These are phyloP conservation scores for Cytospora paraplurivora DNA, from an alignment of 2,329 filamentous ascomycete genomes.

Conservation along the genomic window DNA sequence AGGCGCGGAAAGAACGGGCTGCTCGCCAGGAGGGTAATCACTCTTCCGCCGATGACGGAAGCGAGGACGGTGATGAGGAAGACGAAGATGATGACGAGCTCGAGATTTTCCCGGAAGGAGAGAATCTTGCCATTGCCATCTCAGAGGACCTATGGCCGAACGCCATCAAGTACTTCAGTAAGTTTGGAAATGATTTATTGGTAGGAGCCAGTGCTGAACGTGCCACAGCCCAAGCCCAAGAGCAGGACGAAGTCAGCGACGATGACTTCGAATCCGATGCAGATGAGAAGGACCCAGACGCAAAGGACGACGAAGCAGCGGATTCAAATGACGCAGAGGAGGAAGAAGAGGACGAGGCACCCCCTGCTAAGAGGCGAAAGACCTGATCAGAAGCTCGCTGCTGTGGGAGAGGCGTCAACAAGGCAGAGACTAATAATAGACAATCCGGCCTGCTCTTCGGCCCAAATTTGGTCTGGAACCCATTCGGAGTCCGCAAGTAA, in stretches of 20 bases:
- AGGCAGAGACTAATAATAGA: slow-evolving; percentile 24
- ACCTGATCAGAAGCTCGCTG: slow-evolving; percentile 32
- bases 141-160: slow-evolving; percentile 87
- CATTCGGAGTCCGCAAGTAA: neutral
- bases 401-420: neutral
- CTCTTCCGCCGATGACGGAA: slow-evolving; percentile 45
- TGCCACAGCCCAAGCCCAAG: slow-evolving; percentile 66
- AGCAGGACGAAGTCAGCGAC: slow-evolving; percentile 67
- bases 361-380: slow-evolving; percentile 47
- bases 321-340: slow-evolving; percentile 48
- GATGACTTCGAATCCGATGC: slow-evolving; percentile 68
- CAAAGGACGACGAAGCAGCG: slow-evolving; percentile 58
- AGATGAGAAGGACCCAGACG: slow-evolving; percentile 58
- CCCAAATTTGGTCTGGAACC: slow-evolving; percentile 11
- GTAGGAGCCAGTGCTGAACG: slow-evolving; percentile 39
- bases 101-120: slow-evolving; percentile 87
- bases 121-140: slow-evolving; percentile 77
- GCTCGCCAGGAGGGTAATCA: slow-evolving; percentile 54
- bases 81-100: slow-evolving; percentile 64
- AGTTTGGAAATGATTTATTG: slow-evolving; percentile 41
- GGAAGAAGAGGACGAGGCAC: slow-evolving; percentile 39
- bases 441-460: slow-evolving; percentile 8
- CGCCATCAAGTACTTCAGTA: slow-evolving; percentile 90
- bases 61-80: slow-evolving; percentile 61
- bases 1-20: slow-evolving; percentile 55